Percentiles rank a stretch among this genome's conserved stretches.
Conservation (phyloP, 2,329 filamentous ascomycete species). For the Aureobasidium namibiae region DNA sequence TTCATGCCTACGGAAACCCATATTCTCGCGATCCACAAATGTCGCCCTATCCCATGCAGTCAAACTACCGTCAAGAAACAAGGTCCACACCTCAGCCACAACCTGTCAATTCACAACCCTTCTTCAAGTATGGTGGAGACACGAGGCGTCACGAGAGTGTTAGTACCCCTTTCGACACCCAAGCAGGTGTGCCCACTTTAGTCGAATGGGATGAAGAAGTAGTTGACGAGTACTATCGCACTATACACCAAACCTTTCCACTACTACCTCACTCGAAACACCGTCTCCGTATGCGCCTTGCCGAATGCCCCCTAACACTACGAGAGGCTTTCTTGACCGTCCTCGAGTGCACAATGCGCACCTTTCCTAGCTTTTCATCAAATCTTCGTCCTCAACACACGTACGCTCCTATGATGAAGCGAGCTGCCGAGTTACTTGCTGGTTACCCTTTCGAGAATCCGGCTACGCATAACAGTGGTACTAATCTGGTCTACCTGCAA, state of each 20-base stretch:
- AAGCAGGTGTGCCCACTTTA: conserved; percentile 18
- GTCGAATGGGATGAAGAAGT: conserved; percentile 40
- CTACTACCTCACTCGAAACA: conserved; percentile 52
- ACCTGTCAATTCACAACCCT: conserved; percentile 20
- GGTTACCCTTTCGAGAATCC: conserved; percentile 38
- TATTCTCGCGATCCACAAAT: not conserved
- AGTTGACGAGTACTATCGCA: conserved; percentile 48
- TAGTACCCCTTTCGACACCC: conserved; percentile 22
- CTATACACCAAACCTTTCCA: conserved; percentile 60
- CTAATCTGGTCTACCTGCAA: conserved; percentile 53
- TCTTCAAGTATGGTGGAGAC: conserved; percentile 23
- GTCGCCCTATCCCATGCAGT: not conserved
- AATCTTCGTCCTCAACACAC: conserved; percentile 27
- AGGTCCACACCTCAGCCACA: not conserved
- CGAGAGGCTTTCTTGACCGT: conserved; percentile 58
- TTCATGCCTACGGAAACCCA: not conserved
- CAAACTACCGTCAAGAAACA: not conserved
- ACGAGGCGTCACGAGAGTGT: conserved; percentile 22
- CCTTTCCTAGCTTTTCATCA: conserved; percentile 35
- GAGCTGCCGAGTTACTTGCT: conserved; percentile 35
- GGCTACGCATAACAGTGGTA: conserved; percentile 31
- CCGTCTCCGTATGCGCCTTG: conserved; percentile 49
- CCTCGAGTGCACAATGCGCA: conserved; percentile 51
- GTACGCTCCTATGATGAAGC: conserved; percentile 31
- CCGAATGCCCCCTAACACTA: conserved; percentile 47